Conservation (phyloP, 2,329 filamentous ascomycete genomes). For the Trichoderma endophyticum region DNA sequence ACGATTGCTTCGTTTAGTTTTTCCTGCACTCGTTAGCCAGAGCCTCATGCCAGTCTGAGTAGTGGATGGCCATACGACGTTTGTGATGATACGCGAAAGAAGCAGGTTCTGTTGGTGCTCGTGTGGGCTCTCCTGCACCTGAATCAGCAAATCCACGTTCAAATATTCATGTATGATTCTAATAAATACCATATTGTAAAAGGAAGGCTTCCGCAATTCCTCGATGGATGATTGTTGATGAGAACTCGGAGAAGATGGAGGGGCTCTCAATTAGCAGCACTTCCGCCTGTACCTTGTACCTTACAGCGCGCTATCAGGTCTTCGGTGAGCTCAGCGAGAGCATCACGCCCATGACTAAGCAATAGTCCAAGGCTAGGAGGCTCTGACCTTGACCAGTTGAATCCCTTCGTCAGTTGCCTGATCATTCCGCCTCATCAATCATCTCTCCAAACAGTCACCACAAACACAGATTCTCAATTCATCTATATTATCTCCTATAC, state of each 20-base stretch:
- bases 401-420: not conserved
- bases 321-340: not conserved
- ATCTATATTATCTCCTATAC: not conserved
- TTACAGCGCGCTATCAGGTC: not conserved
- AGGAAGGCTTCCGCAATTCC: too few species aligned
- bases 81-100: constrained; percentile 92
- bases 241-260: not conserved
- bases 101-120: constrained; percentile 95
- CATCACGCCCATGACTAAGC: constrained; percentile 2
- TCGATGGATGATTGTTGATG: not conserved
- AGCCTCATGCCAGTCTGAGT: not conserved
- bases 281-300: not conserved
- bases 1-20: constrained; percentile 94
- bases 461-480: not conserved
- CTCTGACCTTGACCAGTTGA: not conserved
- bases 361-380: not conserved
- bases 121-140: constrained; percentile 79
- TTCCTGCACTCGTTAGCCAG: constrained; percentile 60
- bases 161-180: not conserved
- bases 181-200: not conserved
- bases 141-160: not conserved
- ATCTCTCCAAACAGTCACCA: not conserved
- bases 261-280: not conserved
- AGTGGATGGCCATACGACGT: constrained; percentile 66
- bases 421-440: not conserved